Evolutionary conservation across 208 protist genomes (phyloP), one percentile per base, ranked within the genome.

Genomic region (Acanthamoeba pearcei): DNA sequence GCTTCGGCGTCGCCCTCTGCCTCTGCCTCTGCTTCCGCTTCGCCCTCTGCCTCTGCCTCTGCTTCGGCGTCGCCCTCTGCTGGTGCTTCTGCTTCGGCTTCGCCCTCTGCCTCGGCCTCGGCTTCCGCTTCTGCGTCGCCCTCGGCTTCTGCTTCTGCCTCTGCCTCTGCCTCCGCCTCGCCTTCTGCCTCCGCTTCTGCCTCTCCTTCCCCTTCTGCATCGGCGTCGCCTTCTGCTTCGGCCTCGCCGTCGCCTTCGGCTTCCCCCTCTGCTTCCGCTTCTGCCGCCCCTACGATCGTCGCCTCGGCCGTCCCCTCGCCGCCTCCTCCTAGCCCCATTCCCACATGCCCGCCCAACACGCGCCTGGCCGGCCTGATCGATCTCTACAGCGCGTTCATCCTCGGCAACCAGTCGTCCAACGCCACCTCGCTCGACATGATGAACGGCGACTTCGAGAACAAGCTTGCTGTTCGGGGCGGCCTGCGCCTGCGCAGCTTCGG

Each of bases 311-410:
- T 27, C 12, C 22, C 74, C 42, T 83, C 72, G 19, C 38, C 72
- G 15, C 3, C 80, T 15, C 49, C 80, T 1, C 51, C 80, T 15
- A 66, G 51, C 51, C 51, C 80, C 17, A 15, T 88, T 29, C 49
- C 80, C n/a, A 64, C 80, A 0, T 88, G 80, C 35, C 80, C 80
- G 42, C 80, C 80, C 80, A 88, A 88, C 80, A 42, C 42, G 13
- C 80, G 15, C 51, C 42, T 55, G 49, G 51, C 2, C 27, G 53
- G 29, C 24, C 8, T 64, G 6, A 64, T 64, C 80, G 51, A 17
- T 35, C 42, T 64, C 22, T 64, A 46, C 80, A 88, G 80, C 80
- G 80, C 80, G 0, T 66, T 88, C 80, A 35, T 88, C 3, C 29
- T 88, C 32, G 80, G 80, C 80, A 88, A 88, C 51, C 5, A 27